A percentile compares a stretch with the other conserved stretches of the same genome.
Evolutionary conservation across 2,329 filamentous ascomycete genomes (phyloP).

Genomic region (Aspergillus sp.): DNA sequence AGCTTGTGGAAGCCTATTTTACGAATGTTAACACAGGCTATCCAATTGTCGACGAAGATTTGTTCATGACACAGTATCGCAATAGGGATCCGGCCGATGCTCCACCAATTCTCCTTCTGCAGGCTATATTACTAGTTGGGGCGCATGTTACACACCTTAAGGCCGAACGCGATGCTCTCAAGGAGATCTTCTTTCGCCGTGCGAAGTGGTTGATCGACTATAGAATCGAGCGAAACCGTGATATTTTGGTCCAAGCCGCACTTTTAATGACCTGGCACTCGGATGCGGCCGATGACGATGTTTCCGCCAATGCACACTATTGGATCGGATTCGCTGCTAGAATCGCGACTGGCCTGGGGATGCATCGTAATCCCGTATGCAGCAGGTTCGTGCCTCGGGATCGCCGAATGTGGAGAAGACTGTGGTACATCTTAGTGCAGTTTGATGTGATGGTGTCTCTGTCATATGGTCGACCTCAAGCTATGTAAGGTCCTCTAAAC

Average conservation of each 20-base stretch:
- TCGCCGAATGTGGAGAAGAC: slow-evolving; percentile 44
- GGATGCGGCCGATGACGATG: slow-evolving; percentile 54
- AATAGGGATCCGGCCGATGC: slow-evolving; percentile 47
- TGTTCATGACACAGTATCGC: slow-evolving; percentile 53
- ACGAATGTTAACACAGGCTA: slow-evolving; percentile 52
- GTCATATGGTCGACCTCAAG: slow-evolving; percentile 53
- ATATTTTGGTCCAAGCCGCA: slow-evolving; percentile 55
- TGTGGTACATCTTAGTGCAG: slow-evolving; percentile 47
- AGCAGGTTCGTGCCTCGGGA: slow-evolving; percentile 43
- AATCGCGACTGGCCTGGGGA: slow-evolving; percentile 55
- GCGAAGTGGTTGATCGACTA: slow-evolving; percentile 56
- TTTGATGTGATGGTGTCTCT: slow-evolving; percentile 46
- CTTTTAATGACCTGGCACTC: slow-evolving; percentile 58
- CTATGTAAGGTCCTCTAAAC: slow-evolving; percentile 39
- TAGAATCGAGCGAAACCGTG: slow-evolving; percentile 54
- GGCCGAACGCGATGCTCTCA: slow-evolving; percentile 45
- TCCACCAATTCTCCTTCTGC: slow-evolving; percentile 51
- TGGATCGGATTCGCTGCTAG: slow-evolving; percentile 56
- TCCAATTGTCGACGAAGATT: slow-evolving; percentile 53
- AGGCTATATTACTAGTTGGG: slow-evolving; percentile 53
- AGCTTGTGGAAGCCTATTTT: slow-evolving; percentile 54
- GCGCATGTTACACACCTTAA: slow-evolving; percentile 49
- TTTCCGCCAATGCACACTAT: slow-evolving; percentile 53
- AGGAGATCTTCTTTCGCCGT: slow-evolving; percentile 52
- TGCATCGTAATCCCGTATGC: slow-evolving; percentile 48